Evolutionary conservation across 2,329 filamentous ascomycete genomes (phyloP).

Genomic region (Colletotrichum gigasporum): DNA sequence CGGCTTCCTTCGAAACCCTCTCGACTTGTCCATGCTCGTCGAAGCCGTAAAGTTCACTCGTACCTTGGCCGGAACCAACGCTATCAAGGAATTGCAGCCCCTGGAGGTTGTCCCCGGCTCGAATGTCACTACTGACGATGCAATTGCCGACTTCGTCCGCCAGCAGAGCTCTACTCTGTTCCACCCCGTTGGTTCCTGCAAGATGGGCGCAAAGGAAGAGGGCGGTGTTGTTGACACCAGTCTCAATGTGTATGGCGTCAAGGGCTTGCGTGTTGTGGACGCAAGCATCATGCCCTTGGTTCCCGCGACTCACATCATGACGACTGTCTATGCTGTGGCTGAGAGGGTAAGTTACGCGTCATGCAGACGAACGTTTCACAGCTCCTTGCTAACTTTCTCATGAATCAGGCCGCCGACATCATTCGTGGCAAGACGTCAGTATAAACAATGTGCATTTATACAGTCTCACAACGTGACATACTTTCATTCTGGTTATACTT

Average conservation of each 20-base stretch:
- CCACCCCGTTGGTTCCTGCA: conserved; percentile 51
- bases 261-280: conserved; percentile 39
- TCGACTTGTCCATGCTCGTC: conserved; percentile 43
- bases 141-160: conserved; percentile 20
- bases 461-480: too few species aligned
- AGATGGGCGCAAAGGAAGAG: conserved; percentile 41
- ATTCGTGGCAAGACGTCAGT: conserved; percentile 3
- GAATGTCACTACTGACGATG: conserved; percentile 19
- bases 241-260: conserved; percentile 42
- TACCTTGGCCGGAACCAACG: conserved; percentile 35
- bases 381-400: neutral
- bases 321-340: conserved; percentile 48
- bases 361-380: fast-evolving
- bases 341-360: conserved; percentile 34
- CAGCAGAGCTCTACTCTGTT: conserved; percentile 17
- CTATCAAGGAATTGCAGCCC: conserved; percentile 12
- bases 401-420: conserved; percentile 21
- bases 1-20: conserved; percentile 47
- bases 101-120: conserved; percentile 28
- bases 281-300: conserved; percentile 42
- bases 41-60: conserved; percentile 46
- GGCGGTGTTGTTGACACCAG: conserved; percentile 43
- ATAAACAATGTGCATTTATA: neutral
- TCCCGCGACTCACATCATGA: conserved; percentile 41
- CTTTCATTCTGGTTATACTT: neutral